These are phyloP conservation scores for Tetrapisispora namnaoensis DNA, from an alignment of 805 yeast species.

Conservation along the genomic window DNA sequence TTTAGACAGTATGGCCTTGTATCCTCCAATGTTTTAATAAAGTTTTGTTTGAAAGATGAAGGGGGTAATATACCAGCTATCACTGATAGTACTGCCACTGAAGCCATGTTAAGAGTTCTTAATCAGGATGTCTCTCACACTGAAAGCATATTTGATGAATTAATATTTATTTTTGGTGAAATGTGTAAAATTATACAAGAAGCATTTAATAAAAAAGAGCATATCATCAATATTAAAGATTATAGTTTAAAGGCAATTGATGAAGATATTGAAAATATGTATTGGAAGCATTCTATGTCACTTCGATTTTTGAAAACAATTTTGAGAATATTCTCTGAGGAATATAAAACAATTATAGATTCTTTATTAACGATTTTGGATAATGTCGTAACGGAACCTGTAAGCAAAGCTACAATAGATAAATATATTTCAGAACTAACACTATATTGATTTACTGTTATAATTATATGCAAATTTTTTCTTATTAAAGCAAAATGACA, in stretches of 20 bases:
- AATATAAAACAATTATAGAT: conserved; percentile 25
- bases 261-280: conserved; percentile 22
- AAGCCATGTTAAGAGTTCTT: conserved; percentile 32
- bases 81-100: conserved; percentile 37
- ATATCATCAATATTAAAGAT: conserved; percentile 7
- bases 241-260: conserved; percentile 12
- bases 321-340: conserved; percentile 36
- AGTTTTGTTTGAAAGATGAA: conserved; percentile 30
- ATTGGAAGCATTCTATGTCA: conserved; percentile 35
- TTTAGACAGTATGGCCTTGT: conserved; percentile 37
- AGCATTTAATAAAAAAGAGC: conserved; percentile 5
- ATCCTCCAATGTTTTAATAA: conserved; percentile 30
- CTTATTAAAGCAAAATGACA: too few species aligned
- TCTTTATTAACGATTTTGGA: not conserved
- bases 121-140: conserved; percentile 11
- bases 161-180: conserved; percentile 23
- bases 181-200: conserved; percentile 14
- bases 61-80: conserved; percentile 24
- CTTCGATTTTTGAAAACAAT: conserved; percentile 32
- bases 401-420: not conserved
- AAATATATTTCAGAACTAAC: not conserved
- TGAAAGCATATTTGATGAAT: conserved; percentile 18
- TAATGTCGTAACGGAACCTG: not conserved
- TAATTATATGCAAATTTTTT: too few species aligned
- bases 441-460: not conserved